Base-by-base conservation (phyloP, 1,139 yeast genomes). In the Kurtzmaniella quercitrusa region DNA sequence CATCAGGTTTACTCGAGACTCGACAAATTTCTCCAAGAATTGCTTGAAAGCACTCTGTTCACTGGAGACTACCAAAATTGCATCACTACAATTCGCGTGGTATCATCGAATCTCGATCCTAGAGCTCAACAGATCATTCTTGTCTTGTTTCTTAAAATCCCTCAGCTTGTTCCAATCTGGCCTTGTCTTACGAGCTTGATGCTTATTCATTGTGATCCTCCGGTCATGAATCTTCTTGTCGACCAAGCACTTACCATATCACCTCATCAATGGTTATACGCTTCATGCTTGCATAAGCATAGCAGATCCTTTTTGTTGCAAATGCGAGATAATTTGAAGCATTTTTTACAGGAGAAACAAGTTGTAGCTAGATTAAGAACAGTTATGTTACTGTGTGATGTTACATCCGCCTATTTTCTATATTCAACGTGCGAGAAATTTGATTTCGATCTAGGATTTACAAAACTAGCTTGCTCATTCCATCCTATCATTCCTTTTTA, bases 131-230 rank as follows among this genome's bases (percentile, higher is more conserved):
- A 19, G 26, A 26, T 42, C 4, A 23, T 42, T 7, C 20, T 42
- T 19, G 40, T 23, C 9, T 16, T 42, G n/a, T 26, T 30, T 4
- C 32, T 39, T 7, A 42, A 39, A 22, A 39, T 35, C 15, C 42
- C 45, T 5, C n/a, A 36, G 26, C 28, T 36, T 21, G 14, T 6
- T 5, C 30, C 21, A 18, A 32, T 33, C 19, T 42, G 44, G 44
- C 21, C 35, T 9, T 11, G 16, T 22, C 26, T 42, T 3, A 9
- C 23, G n/a, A 42, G 18, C n/a, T 19, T 34, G n/a, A n/a, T 16
- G 14, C 20, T 34, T 18, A 26, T 11, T 3, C 22, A 19, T 17
- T 34, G 23, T 9, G 37, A 34, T 19, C 3, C n/a, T n/a, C 14
- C 23, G n/a, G 22, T 34, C 7, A 19, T 34, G n/a, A 19, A 11